Percentiles rank a stretch among this genome's conserved stretches.
Evolutionary conservation across 2,329 filamentous ascomycete species (phyloP).

Genomic region (Orbilia quercus): DNA sequence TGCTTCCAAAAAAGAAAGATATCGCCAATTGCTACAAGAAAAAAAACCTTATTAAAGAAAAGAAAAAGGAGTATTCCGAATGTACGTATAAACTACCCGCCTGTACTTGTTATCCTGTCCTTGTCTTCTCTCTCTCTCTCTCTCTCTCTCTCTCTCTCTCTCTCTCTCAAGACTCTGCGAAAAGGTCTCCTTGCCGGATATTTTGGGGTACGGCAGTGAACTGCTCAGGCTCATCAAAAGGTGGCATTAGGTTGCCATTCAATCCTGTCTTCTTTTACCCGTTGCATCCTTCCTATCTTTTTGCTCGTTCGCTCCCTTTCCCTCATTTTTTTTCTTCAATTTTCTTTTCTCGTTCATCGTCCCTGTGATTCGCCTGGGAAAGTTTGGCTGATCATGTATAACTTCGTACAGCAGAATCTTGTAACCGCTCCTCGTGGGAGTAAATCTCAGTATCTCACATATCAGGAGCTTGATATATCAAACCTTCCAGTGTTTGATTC

Average conservation of each 20-base stretch:
- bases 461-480: conserved; percentile 53
- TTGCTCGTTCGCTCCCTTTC: conserved; percentile 6
- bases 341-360: conserved; percentile 23
- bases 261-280: conserved; percentile 23
- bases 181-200: conserved; percentile 30
- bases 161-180: conserved; percentile 52
- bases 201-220: conserved; percentile 18
- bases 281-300: conserved; percentile 47
- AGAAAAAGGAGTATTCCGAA: conserved; percentile 46
- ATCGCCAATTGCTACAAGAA: conserved; percentile 29
- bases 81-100: conserved; percentile 57
- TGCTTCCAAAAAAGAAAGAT: conserved; percentile 46
- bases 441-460: conserved; percentile 55
- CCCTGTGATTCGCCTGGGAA: conserved; percentile 47
- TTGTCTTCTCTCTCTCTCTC: conserved; percentile 37
- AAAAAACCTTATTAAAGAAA: no score
- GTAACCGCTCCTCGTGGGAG: conserved; percentile 54
- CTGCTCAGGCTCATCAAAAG: conserved; percentile 21
- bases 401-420: conserved; percentile 54
- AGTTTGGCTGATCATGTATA: conserved; percentile 56
- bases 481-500: conserved; percentile 51
- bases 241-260: conserved; percentile 32
- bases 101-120: conserved; percentile 48
- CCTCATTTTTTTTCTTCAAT: conserved; percentile 29
- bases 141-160: conserved; percentile 47